Evolutionary conservation across 495 filamentous ascomycete genomes (phyloP), one percentile per base, ranked within the genome.

Genomic region (Penicillium canariense): DNA sequence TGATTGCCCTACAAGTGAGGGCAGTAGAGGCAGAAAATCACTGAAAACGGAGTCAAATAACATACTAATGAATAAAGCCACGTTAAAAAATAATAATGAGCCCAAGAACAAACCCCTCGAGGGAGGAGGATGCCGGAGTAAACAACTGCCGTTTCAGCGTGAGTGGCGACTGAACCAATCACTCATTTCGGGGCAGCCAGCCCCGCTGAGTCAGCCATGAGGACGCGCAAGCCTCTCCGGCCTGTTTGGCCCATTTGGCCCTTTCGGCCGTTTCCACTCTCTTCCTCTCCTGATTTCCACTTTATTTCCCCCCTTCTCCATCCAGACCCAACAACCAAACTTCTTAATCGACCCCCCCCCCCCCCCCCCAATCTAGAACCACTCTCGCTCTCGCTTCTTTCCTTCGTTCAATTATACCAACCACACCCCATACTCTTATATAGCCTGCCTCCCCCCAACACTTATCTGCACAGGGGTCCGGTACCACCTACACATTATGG

Each of bases 201-300:
- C 35, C 27, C 42, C 51, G 64, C 68, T 75, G 66, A 75, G 48
- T 73, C 61, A 73, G 54, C 68, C 18, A 30, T 22, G 49, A 62
- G 71, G 71, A 67, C 71, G 64, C 69, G 73, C 68, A 76, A 76
- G 52, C 70, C 62, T 52, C 50, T 48, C 51, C 63, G 43, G 43
- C 43, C 26, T 46, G 43, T 11, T 46, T 25, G 35, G 28, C 26
- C 23, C 47, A 25, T 59, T 40, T 47, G 43, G 51, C 50, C 38
- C 23, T 25, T 44, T 28, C 9, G 40, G 12, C 48, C 43, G 17
- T 23, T 22, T 52, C n/a, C 28, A 48, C 50, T 36, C 45, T 28
- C 17, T 32, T 25, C 39, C 48, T 55, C 48, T 36, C 50, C 36
- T 55, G 39, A 39, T 38, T 52, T 52, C 44, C 31, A 50, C 25